Percentiles rank a stretch among this genome's conserved stretches.
Evolutionary conservation across 2,329 filamentous ascomycete genomes (phyloP).

Genomic region (Aphanoascus verrucosus): DNA sequence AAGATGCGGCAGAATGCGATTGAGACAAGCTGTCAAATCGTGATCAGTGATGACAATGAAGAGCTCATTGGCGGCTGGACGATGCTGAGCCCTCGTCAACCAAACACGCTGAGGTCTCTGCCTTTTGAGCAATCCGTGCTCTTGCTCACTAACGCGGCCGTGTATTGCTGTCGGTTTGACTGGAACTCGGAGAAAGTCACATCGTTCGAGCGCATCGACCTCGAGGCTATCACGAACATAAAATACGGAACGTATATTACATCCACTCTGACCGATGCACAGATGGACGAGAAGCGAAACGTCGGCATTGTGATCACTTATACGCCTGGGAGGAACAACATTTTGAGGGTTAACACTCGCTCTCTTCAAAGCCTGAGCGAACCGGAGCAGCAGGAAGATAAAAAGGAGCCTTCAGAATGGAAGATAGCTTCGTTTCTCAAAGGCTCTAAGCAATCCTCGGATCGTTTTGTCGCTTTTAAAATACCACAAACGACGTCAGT

Average conservation of each 20-base stretch:
- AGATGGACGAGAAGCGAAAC: slow-evolving; percentile 68
- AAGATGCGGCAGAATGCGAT: slow-evolving; percentile 82
- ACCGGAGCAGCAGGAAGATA: slow-evolving; percentile 19
- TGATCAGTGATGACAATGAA: slow-evolving; percentile 71
- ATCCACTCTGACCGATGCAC: slow-evolving; percentile 65
- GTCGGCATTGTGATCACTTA: slow-evolving; percentile 76
- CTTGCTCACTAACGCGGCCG: slow-evolving; percentile 68
- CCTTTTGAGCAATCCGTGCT: slow-evolving; percentile 84
- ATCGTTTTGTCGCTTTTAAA: slow-evolving; percentile 36
- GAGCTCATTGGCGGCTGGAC: slow-evolving; percentile 87
- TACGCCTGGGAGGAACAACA: slow-evolving; percentile 56
- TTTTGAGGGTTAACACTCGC: slow-evolving; percentile 73
- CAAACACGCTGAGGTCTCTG: slow-evolving; percentile 57
- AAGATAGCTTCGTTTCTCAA: slow-evolving; percentile 35
- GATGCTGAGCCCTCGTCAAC: slow-evolving; percentile 61
- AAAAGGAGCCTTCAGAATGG: slow-evolving; percentile 24
- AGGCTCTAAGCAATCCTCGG: slow-evolving; percentile 22
- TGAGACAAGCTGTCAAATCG: slow-evolving; percentile 75
- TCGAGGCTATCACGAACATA: slow-evolving; percentile 62
- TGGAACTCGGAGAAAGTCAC: slow-evolving; percentile 93
- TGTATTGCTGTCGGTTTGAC: slow-evolving; percentile 87
- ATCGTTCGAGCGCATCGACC: slow-evolving; percentile 75
- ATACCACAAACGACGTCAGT: slow-evolving; percentile 29
- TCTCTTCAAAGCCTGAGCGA: slow-evolving; percentile 55
- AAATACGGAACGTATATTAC: slow-evolving; percentile 82